Evolutionary conservation across 768 basidiomycete species (phyloP).

Genomic region (Tricholoma flavovirens): DNA sequence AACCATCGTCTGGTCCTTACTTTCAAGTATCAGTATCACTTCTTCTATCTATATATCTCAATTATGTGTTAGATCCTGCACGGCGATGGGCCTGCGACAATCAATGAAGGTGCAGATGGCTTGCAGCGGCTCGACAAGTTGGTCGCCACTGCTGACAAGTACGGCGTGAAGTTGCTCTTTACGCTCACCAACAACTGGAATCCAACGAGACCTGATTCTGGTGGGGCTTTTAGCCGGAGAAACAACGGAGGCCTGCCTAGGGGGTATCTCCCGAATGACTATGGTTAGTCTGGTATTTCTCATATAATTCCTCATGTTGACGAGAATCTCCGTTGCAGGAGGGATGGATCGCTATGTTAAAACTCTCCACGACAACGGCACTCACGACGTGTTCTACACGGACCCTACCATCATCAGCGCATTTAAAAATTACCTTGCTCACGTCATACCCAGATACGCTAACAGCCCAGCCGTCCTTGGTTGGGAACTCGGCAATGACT

Average conservation of each 20-base stretch:
- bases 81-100: constrained; percentile 9
- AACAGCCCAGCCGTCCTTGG: constrained; percentile 22
- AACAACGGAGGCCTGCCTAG: constrained; percentile 15
- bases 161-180: constrained; percentile 15
- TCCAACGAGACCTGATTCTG: constrained; percentile 11
- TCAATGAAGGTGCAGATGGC: constrained; percentile 16
- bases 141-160: constrained; percentile 13
- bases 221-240: constrained; percentile 1
- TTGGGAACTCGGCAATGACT: constrained; percentile 25
- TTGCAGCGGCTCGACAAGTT: constrained; percentile 16
- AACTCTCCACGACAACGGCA: constrained; percentile 20
- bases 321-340: constrained; percentile 17
- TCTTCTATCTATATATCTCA: background rate
- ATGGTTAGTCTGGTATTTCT: constrained; percentile 15
- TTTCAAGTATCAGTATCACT: constrained; percentile 14
- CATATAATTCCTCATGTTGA: background rate
- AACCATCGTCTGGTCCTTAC: constrained; percentile 14
- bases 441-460: constrained; percentile 24
- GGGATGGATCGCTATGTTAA: constrained; percentile 35
- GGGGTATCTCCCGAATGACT: constrained; percentile 24
- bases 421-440: constrained; percentile 28
- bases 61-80: constrained; percentile 7
- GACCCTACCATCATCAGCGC: constrained; percentile 23
- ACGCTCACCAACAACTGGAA: constrained; percentile 22
- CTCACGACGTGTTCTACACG: constrained; percentile 35